Evolutionary conservation across 345 rosid species (phyloP), one percentile per base, ranked within the genome.

Genomic region (Noccaea bulbosa): DNA sequence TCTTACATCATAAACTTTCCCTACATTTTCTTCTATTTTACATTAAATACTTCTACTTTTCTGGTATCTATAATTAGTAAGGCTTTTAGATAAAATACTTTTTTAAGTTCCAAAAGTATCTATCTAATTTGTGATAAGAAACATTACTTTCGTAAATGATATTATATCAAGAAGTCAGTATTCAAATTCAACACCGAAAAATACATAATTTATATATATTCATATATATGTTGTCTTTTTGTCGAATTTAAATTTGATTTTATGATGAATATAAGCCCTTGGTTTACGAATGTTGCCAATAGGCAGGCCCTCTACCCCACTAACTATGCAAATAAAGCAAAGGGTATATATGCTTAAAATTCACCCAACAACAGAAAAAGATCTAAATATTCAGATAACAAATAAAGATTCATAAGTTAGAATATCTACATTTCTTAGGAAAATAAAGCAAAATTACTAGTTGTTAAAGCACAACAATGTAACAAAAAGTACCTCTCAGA

Each of bases 281-380:
- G 67, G 15, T 50, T 70, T 49, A 40, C 37, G 67, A 60, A 49
- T 70, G 61, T 61, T 70, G 75, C 45, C 30, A 27, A 27, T 27
- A 27, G 30, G 30, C 30, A n/a, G n/a, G n/a, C 30, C 30, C 60
- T 61, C 61, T 43, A 61, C 53, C 67, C 67, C 24, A 70, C 52
- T 60, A 35, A 40, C 52, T 33, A 70, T 11, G 16, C 60, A 39
- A 48, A 48, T 48, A 70, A 70, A 70, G 67, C 50, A 49, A 39
- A 60, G 52, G 52, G 69, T 71, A 71, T 34, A 15, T 43, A 71
- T 62, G 61, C 69, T 44, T 43, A 52, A 62, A 62, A 52, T 62
- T 52, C 38, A 71, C 62, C 17, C 4, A 33, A 22, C 30, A 27
- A 20, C 22, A 20, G 9, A 38, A 60, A 39, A 37, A 12, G 6